Evolutionary conservation across 768 basidiomycete genomes (phyloP).

Genomic region (Russula foetens): DNA sequence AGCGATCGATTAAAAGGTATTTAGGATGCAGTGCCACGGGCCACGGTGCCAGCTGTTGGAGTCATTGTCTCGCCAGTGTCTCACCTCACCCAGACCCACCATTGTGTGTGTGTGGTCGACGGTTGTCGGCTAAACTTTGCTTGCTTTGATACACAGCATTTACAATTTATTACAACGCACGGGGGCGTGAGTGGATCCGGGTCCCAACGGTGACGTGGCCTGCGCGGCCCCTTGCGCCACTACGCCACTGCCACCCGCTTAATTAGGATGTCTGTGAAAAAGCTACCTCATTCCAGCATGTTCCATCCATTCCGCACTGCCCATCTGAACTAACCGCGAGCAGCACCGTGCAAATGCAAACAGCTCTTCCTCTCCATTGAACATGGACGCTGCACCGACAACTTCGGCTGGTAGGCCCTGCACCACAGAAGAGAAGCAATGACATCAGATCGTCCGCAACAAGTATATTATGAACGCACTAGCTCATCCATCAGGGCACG

Average conservation of each 20-base stretch:
- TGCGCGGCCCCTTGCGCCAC: not conserved
- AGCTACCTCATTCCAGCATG: constrained; percentile 26
- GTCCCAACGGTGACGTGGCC: not conserved
- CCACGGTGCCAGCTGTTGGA: not conserved
- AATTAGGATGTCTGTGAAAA: too few species aligned
- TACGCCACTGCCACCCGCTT: not conserved
- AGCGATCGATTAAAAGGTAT: not conserved
- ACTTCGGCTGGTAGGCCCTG: constrained; percentile 73
- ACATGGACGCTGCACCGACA: constrained; percentile 82
- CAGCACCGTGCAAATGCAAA: constrained; percentile 96
- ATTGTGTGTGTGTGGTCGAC: too few species aligned
- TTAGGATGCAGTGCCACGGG: not conserved
- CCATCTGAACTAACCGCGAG: constrained; percentile 82
- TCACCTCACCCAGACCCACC: not conserved
- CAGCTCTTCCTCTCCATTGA: constrained; percentile 92
- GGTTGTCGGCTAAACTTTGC: too few species aligned
- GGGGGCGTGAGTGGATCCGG: not conserved
- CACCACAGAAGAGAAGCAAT: not conserved
- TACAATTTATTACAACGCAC: not conserved
- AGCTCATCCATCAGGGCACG: constrained; percentile 92
- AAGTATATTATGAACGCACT: constrained; percentile 32
- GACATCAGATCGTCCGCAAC: not conserved
- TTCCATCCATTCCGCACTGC: constrained; percentile 79
- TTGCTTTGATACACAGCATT: not conserved
- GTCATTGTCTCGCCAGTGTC: not conserved